Evolutionary conservation across 345 rosid genomes (phyloP).

Genomic region (Corymbia maculata): DNA sequence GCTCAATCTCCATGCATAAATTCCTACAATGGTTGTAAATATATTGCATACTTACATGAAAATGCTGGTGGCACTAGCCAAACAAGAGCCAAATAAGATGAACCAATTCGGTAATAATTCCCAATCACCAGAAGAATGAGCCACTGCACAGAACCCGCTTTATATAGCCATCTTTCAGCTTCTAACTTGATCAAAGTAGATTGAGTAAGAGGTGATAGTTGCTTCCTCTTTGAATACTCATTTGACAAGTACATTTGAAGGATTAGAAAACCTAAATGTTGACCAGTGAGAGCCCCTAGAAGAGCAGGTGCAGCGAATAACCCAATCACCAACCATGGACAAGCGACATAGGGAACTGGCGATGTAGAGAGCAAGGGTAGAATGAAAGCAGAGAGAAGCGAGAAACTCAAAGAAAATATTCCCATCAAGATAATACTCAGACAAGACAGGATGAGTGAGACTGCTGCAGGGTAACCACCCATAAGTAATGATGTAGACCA

Average conservation of each 20-base stretch:
- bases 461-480: constrained; percentile 77
- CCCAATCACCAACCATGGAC: constrained; percentile 75
- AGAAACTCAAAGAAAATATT: constrained; percentile 70
- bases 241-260: constrained; percentile 43
- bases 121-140: constrained; percentile 56
- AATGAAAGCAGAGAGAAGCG: constrained; percentile 54
- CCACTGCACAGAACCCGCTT: constrained; percentile 89
- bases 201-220: constrained; percentile 29
- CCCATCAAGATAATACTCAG: constrained; percentile 56
- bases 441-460: constrained; percentile 58
- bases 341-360: constrained; percentile 74
- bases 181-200: constrained; percentile 62
- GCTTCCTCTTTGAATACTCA: constrained; percentile 36
- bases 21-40: not conserved
- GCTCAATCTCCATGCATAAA: not conserved
- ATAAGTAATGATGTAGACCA: constrained; percentile 73
- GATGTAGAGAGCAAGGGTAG: constrained; percentile 65
- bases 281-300: constrained; percentile 82
- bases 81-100: constrained; percentile 72
- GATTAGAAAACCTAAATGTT: constrained; percentile 59
- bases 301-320: constrained; percentile 86
- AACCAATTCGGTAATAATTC: constrained; percentile 67
- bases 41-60: constrained; percentile 61
- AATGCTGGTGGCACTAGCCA: constrained; percentile 95
- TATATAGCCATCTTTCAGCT: constrained; percentile 92